Percentiles rank a stretch among this genome's conserved stretches.
These are phyloP conservation scores for Tetrapisispora iriomotensis DNA, from an alignment of 805 yeast genomes.

Conservation along the genomic window DNA sequence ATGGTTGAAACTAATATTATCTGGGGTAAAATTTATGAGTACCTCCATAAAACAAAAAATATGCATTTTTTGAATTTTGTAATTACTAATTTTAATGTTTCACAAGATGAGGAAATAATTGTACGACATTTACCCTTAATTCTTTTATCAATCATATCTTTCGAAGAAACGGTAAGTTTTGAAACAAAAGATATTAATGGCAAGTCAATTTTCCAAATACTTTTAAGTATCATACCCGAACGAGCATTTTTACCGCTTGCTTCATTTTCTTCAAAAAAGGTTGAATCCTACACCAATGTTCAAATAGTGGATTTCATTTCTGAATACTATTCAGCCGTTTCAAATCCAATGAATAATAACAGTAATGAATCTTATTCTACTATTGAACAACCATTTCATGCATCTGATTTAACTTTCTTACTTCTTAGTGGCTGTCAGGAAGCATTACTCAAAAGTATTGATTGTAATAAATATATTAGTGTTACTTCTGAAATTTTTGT, in stretches of 20 bases:
- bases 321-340: conserved; percentile 26
- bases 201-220: conserved; percentile 32
- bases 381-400: conserved; percentile 30
- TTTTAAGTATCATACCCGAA: conserved; percentile 52
- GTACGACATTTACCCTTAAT: conserved; percentile 66
- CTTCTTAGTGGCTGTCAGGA: conserved; percentile 28
- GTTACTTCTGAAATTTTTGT: conserved; percentile 32
- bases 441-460: conserved; percentile 18
- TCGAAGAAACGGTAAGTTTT: conserved; percentile 8
- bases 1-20: conserved; percentile 73
- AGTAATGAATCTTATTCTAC: conserved; percentile 11
- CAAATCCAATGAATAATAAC: conserved; percentile 9
- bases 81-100: conserved; percentile 53
- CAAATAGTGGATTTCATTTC: conserved; percentile 25
- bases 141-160: conserved; percentile 38
- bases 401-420: conserved; percentile 36
- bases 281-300: conserved; percentile 7
- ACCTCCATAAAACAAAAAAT: conserved; percentile 24
- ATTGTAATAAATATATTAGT: conserved; percentile 15
- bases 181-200: conserved; percentile 20
- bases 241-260: conserved; percentile 50
- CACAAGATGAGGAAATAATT: conserved; percentile 77
- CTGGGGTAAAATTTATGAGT: conserved; percentile 54
- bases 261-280: conserved; percentile 27
- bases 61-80: conserved; percentile 49